Conservation (phyloP, 1,139 yeast species). For the Casaregolazyma suthepensis region DNA sequence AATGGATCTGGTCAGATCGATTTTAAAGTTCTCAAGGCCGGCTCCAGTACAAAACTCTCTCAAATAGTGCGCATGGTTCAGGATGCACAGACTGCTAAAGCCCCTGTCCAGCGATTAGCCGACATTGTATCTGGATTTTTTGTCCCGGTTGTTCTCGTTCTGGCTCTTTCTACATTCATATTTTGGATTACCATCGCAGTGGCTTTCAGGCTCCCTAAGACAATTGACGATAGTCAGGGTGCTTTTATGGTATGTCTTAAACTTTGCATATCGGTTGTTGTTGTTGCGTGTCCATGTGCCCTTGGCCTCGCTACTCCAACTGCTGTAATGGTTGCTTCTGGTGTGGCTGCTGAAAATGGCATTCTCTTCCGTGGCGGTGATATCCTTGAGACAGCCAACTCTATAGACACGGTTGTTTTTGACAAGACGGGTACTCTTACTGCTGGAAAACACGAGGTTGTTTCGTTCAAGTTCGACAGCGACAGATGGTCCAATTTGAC, state of each 20-base stretch:
- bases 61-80: slow-evolving; percentile 82
- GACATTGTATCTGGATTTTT: slow-evolving; percentile 81
- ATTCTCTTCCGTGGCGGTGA: slow-evolving; percentile 92
- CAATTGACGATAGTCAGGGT: slow-evolving; percentile 52
- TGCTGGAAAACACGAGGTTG: slow-evolving; percentile 67
- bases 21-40: slow-evolving; percentile 62
- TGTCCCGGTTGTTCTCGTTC: slow-evolving; percentile 65
- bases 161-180: slow-evolving; percentile 59
- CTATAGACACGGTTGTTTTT: slow-evolving; percentile 64
- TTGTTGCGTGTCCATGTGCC: slow-evolving; percentile 98
- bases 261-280: slow-evolving; percentile 86
- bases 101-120: slow-evolving; percentile 87
- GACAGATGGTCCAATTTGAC: slow-evolving; percentile 29
- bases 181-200: slow-evolving; percentile 55
- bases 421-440: slow-evolving; percentile 98
- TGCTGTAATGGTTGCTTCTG: slow-evolving; percentile 98
- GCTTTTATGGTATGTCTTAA: slow-evolving; percentile 64
- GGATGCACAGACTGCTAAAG: slow-evolving; percentile 81
- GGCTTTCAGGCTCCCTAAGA: slow-evolving; percentile 45
- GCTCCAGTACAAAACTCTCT: slow-evolving; percentile 78
- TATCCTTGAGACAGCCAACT: slow-evolving; percentile 67
- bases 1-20: slow-evolving; percentile 74
- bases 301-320: slow-evolving; percentile 96
- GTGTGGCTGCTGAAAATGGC: slow-evolving; percentile 88
- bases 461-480: slow-evolving; percentile 14